Base-by-base conservation (phyloP, 129 eudicot genomes). In the Lonicera japonica region DNA sequence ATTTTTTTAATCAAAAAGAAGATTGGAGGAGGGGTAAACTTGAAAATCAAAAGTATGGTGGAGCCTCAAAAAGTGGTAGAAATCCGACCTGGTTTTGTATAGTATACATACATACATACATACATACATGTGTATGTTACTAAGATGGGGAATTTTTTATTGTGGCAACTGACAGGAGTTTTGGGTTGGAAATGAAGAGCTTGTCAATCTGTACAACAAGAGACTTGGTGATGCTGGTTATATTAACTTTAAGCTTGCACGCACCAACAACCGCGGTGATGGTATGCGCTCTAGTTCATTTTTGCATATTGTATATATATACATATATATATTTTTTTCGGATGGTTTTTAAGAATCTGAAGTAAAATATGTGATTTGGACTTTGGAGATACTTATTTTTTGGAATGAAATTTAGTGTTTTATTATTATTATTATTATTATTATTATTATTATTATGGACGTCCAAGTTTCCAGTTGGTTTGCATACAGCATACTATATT, bases 191-290 rank as follows among this genome's bases (percentile, higher is more conserved):
- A 89, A 82, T 65, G 83, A 89, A 52, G 96, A 89, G 70, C 81
- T 89, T 65, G 96, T 89, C 11, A 66, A 60, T 56, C 75, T 89
- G 68, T 89, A 89, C 65, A 77, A 89, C 61, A 77, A 66, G 63
- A 75, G 90, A 68, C 90, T 89, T 64, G 87, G 87, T 38, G 85
- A 89, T 75, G 89, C 90, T 25, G 96, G 96, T 15, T 89, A 89
- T 65, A 46, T 75, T 58, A 79, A 46, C 68, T 82, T 71, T 71
- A 82, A 82, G 76, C 94, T 89, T 68, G 94, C 90, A 10, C 84
- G 96, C 52, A 89, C 96, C 17, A 89, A 89, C 72, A 89, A 89
- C 52, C 96, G 96, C 6, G 96, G 96, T 19, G 96, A 89, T 75
- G 94, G 96, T 89, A 74, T 8, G 77, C 6, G 4, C 16, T 16